Evolutionary conservation across 176 grass and related monocot species (phyloP).

Genomic region (Aegilops speltoides): DNA sequence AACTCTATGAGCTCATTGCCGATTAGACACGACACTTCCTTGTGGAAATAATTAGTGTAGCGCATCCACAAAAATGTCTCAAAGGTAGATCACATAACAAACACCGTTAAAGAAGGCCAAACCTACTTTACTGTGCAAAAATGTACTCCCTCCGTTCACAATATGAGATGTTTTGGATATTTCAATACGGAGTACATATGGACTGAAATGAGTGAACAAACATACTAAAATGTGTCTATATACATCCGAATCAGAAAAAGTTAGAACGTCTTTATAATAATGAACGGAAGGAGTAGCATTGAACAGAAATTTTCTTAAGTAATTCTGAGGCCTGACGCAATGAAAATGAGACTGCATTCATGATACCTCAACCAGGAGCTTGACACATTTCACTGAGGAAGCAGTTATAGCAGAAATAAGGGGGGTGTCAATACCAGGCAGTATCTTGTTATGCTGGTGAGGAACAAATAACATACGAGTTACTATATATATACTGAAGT

Average conservation of each 20-base stretch:
- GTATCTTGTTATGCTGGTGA: constrained; percentile 20
- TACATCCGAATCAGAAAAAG: too few relatives aligned
- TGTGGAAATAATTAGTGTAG: not conserved
- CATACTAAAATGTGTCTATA: too few relatives aligned
- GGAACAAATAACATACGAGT: constrained; percentile 3
- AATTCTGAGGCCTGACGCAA: not conserved
- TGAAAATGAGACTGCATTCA: not conserved
- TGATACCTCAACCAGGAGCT: constrained; percentile 36
- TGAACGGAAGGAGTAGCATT: not conserved
- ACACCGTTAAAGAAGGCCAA: not conserved
- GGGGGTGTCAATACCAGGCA: constrained; percentile 8
- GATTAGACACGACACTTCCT: not conserved
- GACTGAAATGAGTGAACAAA: too few relatives aligned
- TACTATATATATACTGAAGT: not conserved
- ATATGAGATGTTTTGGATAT: too few relatives aligned
- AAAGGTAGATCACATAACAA: not conserved
- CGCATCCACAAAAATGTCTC: not conserved
- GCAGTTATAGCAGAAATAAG: constrained; percentile 15
- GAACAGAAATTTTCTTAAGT: not conserved
- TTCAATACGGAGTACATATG: too few relatives aligned
- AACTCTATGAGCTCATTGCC: not conserved
- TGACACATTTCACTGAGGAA: constrained; percentile 37
- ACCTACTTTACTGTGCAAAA: not conserved
- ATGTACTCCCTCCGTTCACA: not conserved
- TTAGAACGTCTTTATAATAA: too few relatives aligned